Conservation (phyloP, 768 basidiomycete genomes). For the Tricholomella constricta region DNA sequence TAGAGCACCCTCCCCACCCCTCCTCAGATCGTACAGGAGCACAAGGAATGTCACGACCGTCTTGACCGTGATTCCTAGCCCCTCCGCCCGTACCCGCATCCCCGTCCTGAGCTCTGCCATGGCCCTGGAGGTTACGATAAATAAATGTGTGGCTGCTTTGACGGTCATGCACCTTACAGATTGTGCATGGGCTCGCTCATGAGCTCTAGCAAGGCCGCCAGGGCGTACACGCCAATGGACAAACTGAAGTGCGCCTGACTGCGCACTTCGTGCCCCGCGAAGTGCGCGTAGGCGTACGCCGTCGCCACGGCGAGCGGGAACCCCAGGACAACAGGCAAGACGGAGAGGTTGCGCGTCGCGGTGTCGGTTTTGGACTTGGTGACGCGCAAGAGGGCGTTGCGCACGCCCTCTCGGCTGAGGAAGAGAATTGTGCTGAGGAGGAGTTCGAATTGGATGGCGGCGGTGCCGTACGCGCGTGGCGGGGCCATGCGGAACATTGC, state of each 20-base stretch:
- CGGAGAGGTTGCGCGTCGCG: slow-evolving; percentile 47
- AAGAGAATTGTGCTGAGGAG: slow-evolving; percentile 89
- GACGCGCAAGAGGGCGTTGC: slow-evolving; percentile 79
- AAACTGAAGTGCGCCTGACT: slow-evolving; percentile 64
- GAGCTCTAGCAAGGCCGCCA: slow-evolving; percentile 78
- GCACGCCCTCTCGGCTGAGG: slow-evolving; percentile 89
- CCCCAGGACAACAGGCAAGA: slow-evolving; percentile 71
- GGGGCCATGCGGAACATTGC: slow-evolving; percentile 80
- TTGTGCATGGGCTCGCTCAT: slow-evolving; percentile 84
- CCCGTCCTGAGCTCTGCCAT: slow-evolving; percentile 68
- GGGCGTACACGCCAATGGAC: slow-evolving; percentile 69
- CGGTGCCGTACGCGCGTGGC: slow-evolving; percentile 85
- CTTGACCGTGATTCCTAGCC: slow-evolving; percentile 74
- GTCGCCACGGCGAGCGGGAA: slow-evolving; percentile 61
- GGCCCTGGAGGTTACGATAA: slow-evolving; percentile 41
- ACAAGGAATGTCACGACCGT: slow-evolving; percentile 70
- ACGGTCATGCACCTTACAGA: slow-evolving; percentile 39
- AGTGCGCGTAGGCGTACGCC: slow-evolving; percentile 52
- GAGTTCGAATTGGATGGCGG: slow-evolving; percentile 93
- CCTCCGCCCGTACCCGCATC: slow-evolving; percentile 84
- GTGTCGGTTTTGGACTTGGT: slow-evolving; percentile 23
- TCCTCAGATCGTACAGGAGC: slow-evolving; percentile 51
- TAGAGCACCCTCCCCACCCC: slow-evolving; percentile 36
- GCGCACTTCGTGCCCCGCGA: slow-evolving; percentile 54
- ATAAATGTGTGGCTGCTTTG: slow-evolving; percentile 2